Base-by-base conservation (phyloP, 2,329 filamentous ascomycete species). In the Lithohypha guttulata region DNA sequence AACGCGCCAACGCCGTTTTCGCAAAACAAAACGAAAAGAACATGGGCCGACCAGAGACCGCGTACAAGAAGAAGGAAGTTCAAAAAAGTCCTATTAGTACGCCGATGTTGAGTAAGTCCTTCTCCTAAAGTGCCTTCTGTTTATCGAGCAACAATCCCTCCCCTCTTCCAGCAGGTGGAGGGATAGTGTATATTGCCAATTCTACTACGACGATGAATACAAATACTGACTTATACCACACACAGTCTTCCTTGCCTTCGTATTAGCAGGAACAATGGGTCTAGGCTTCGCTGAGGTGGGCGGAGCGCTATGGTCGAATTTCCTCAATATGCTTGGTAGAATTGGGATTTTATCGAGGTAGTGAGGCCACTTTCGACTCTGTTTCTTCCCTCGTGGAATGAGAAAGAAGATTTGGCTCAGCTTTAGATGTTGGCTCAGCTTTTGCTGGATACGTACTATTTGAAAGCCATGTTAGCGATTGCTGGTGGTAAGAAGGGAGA, bases 1-100 rank as follows among this genome's bases (percentile, higher is more conserved):
- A 75, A 44, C 67, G 68, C 51, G 75, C 76, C 29, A 80, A 80
- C 58, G 71, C 73, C 44, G 68, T 65, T 47, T 79, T 69, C 53
- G 75, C 75, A 37, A 69, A 70, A 50, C 58, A 63, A 45, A 72
- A 79, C 54, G 70, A 70, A 47, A 64, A 66, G 44, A 77, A 77
- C 57, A 70, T 75, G 57, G 76, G 75, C 44, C 75, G 71, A 56
- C 59, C 59, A 30, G 60, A 66, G 46, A 50, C 53, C 17, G 54
- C 57, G 6, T 52, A 62, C 35, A 67, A 69, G 54, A 55, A 62
- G 45, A 68, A 70, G 53, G 61, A 68, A 48, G 64, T 61, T 28
- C 53, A 62, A 42, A 75, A 71, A 56, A 61, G 68, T 13, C 70
- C 76, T 0, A 63, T 80, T 37, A 69, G 65, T 43, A 64, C 61